phyloP scores from a whole-genome alignment of 352 stramenopile species.

The Phytophthora citrophthora region DNA sequence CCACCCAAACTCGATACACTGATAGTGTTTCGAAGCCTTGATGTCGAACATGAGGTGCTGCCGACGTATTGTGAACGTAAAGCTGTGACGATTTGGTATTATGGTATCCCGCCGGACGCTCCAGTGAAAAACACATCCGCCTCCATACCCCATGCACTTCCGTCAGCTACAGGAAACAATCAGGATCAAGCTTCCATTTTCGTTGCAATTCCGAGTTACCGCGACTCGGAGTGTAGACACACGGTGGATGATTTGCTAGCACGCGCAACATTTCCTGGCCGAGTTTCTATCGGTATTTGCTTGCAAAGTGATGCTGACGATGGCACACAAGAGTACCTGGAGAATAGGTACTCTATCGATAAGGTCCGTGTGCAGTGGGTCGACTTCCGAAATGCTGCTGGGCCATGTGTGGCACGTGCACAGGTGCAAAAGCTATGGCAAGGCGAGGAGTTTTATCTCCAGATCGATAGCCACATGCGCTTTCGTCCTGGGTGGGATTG shows the following conservation, averaged over 20 bases:
- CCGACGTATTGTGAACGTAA: slow-evolving; percentile 84
- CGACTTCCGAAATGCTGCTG: slow-evolving; percentile 80
- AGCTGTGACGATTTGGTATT: slow-evolving; percentile 96
- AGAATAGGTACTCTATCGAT: slow-evolving; percentile 34
- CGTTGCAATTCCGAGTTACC: slow-evolving; percentile 93
- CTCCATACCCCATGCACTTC: slow-evolving; percentile 16
- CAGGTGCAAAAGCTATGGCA: slow-evolving; percentile 82
- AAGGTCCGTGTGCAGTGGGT: slow-evolving; percentile 64
- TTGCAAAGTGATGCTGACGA: slow-evolving; percentile 78
- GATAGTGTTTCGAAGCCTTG: slow-evolving; percentile 91
- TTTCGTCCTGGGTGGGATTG: slow-evolving; percentile 87
- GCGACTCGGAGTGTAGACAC: slow-evolving; percentile 89
- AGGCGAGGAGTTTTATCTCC: slow-evolving; percentile 91
- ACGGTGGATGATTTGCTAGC: slow-evolving; percentile 83
- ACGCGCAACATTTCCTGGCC: slow-evolving; percentile 62
- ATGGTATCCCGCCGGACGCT: slow-evolving; percentile 57
- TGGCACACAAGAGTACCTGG: slow-evolving; percentile 46
- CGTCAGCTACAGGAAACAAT: not conserved
- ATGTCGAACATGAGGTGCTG: slow-evolving; percentile 92
- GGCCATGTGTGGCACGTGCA: slow-evolving; percentile 90
- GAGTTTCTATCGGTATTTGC: slow-evolving; percentile 89
- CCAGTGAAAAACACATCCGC: not conserved
- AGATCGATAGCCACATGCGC: slow-evolving; percentile 97
- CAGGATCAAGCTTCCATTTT: slow-evolving; percentile 80
- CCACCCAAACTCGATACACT: slow-evolving; percentile 86